Evolutionary conservation across 768 basidiomycete species (phyloP).

Genomic region (Psilocybe cyanescens): DNA sequence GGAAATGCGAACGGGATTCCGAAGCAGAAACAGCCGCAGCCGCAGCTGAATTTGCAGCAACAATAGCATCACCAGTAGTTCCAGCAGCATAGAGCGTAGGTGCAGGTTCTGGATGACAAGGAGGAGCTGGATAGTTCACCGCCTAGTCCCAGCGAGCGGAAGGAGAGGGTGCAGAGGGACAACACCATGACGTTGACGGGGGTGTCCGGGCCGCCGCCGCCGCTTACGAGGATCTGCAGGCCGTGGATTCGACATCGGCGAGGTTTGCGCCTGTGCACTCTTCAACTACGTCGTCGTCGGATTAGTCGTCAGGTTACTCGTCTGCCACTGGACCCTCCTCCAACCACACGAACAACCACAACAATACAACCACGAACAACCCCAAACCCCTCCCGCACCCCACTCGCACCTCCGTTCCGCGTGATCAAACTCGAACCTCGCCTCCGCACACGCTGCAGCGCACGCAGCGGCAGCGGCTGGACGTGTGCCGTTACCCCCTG

Average conservation of each 20-base stretch:
- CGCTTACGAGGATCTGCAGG: constrained; percentile 55
- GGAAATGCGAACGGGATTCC: too few relatives aligned
- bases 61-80: background rate
- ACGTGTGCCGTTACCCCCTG: constrained; percentile 28
- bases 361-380: constrained; percentile 9
- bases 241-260: constrained; percentile 56
- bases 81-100: background rate
- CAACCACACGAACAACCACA: background rate
- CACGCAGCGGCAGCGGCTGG: constrained; percentile 22
- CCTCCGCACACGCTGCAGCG: constrained; percentile 17
- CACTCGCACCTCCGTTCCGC: constrained; percentile 41
- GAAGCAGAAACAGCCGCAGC: background rate
- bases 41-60: background rate
- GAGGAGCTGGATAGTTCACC: constrained; percentile 39
- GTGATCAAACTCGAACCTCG: constrained; percentile 19
- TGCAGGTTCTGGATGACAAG: constrained; percentile 24
- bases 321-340: background rate
- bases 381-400: constrained; percentile 47
- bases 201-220: constrained; percentile 17
- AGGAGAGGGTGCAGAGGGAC: constrained; percentile 36
- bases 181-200: background rate
- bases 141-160: constrained; percentile 51
- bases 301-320: too few relatives aligned
- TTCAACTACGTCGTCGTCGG: constrained; percentile 35
- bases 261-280: constrained; percentile 27